Evolutionary conservation across 2,329 filamentous ascomycete species (phyloP), one percentile per base, ranked within the genome.

Genomic region (Arthrobotrys iridis): DNA sequence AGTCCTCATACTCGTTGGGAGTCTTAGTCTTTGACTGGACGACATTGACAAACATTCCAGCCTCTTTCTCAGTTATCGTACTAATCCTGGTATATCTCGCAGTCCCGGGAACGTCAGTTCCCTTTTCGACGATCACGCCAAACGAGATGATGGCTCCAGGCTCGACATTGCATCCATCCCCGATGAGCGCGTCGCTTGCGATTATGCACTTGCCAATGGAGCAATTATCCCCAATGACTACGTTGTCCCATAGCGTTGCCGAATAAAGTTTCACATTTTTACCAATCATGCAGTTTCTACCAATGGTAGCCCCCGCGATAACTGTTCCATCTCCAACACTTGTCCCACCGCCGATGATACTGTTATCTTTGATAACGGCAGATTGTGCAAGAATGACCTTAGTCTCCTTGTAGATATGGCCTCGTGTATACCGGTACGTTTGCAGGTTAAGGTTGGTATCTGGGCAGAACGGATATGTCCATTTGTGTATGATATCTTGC

Each of bases 241-340:
- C 89, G 79, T 93, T 88, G 79, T 97, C 92, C 93, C 94, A 98
- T 77, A 99, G 88, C 79, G 93, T 94, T 20, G 92, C 90, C 78
- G 92, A 87, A 52, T 91, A 87, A 75, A 99, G 88, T 37, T 85
- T 87, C 26, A 95, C 93, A 77, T 95, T 92, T 78, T 88, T 90
- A 4, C 95, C 95, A 78, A 99, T 95, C 77, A 88, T 89, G 83
- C 94, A 98, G 78, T 91, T 87, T 76, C 91, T 88, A 30, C 95
- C 95, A 73, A 99, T 89, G 50, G 95, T 88, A 79, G 91, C 93
- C 82, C 91, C 91, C 6, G 85, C 85, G 30, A 99, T 87, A 0
- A 84, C 86, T 77, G 87, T 91, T 45, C 88, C 88, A 22, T 91
- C 87, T 4, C 91, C 93, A 64, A 99, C 87, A 67, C 86, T 89